A percentile compares a stretch with the other conserved stretches of the same genome.
phyloP scores from a whole-genome alignment of 305 asterid genomes.

The Fraxinus ornus region DNA sequence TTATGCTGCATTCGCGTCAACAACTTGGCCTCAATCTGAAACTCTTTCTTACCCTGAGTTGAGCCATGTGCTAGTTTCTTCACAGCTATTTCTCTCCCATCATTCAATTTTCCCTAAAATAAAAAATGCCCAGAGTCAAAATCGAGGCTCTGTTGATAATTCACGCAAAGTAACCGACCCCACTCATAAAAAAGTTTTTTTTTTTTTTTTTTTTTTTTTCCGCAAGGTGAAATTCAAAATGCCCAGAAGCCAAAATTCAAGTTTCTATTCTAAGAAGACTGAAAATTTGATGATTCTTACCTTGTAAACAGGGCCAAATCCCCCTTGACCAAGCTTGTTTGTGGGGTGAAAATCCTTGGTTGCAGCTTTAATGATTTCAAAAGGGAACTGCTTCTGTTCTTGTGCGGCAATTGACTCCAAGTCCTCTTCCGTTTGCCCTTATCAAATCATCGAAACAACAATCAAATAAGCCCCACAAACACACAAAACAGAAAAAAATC shows the following conservation, averaged over 20 bases:
- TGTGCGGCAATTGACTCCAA: slow-evolving; percentile 70
- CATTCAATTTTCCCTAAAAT: slow-evolving; percentile 68
- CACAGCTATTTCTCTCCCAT: slow-evolving; percentile 85
- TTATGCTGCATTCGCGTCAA: slow-evolving; percentile 84
- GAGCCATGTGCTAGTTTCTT: slow-evolving; percentile 79
- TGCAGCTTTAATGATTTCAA: slow-evolving; percentile 63
- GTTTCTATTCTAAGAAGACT: neutral
- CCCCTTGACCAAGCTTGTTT: slow-evolving; percentile 91
- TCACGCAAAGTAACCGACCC: neutral
- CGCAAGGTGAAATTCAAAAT: neutral
- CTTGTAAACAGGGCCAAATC: slow-evolving; percentile 89
- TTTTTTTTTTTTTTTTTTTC: neutral
- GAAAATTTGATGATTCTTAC: slow-evolving; percentile 21
- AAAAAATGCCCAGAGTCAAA: slow-evolving; percentile 14
- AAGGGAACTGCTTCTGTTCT: slow-evolving; percentile 61
- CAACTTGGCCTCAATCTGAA: slow-evolving; percentile 78
- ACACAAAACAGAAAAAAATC: neutral
- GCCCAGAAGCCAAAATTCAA: neutral
- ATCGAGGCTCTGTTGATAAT: neutral
- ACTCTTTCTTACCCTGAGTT: slow-evolving; percentile 75
- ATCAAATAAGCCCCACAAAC: neutral
- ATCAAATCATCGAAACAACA: neutral
- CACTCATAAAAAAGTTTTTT: neutral
- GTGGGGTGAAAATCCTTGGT: slow-evolving; percentile 63
- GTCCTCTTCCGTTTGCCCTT: slow-evolving; percentile 57